Conservation (phyloP, 106 monocot species). For the Xerophyta viscosa region DNA sequence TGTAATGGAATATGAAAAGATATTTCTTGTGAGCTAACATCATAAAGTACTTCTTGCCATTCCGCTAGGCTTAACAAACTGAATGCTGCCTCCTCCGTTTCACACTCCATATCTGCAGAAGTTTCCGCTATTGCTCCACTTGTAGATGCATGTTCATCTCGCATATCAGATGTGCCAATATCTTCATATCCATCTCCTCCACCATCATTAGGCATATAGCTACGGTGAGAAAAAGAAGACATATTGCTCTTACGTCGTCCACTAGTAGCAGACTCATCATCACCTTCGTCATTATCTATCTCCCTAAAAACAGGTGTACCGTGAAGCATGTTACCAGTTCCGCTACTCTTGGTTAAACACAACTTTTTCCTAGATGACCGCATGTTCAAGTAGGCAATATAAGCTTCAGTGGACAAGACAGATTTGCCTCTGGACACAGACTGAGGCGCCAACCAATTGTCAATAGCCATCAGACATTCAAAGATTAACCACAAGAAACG, state of each 20-base stretch:
- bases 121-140: constrained; percentile 15
- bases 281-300: constrained; percentile 5
- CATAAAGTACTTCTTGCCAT: constrained; percentile 65
- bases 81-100: constrained; percentile 21
- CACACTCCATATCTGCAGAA: constrained; percentile 20
- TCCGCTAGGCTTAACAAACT: constrained; percentile 31
- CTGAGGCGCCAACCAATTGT: constrained; percentile 46
- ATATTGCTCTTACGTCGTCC: background rate
- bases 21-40: constrained; percentile 80
- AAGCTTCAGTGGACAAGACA: constrained; percentile 8
- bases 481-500: constrained; percentile 29
- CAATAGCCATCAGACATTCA: constrained; percentile 65
- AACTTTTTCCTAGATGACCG: constrained; percentile 31
- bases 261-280: background rate
- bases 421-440: constrained; percentile 1
- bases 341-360: constrained; percentile 17
- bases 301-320: constrained; percentile 5
- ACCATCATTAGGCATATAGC: background rate
- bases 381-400: constrained; percentile 10
- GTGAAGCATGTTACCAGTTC: constrained; percentile 4
- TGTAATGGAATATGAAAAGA: constrained; percentile 96
- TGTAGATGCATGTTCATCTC: background rate
- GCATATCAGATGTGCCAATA: constrained; percentile 3
- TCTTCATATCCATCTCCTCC: background rate
- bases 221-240: background rate